phyloP scores from a whole-genome alignment of 2,329 filamentous ascomycete species.

The Sordariomycetes sp. region DNA sequence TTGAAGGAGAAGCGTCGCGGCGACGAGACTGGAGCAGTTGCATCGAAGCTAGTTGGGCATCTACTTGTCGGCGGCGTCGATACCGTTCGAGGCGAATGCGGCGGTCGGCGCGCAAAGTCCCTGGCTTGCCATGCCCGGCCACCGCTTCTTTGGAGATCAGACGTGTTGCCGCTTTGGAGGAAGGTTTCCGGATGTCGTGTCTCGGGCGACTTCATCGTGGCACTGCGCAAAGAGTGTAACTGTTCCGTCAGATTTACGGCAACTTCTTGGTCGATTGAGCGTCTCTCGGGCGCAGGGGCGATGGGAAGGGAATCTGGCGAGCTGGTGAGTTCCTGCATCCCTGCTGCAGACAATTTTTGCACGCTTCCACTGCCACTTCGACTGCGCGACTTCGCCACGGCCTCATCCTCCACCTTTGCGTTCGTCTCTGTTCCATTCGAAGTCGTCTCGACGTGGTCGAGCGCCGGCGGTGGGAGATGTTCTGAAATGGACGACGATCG shows the following conservation, averaged over 20 bases:
- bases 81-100: conserved; percentile 29
- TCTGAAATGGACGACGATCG: conserved; percentile 20
- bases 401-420: conserved; percentile 3
- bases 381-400: conserved; percentile 7
- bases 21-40: conserved; percentile 16
- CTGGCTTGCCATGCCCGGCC: conserved; percentile 5
- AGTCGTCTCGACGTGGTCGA: no score
- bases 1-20: conserved; percentile 43
- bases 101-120: conserved; percentile 20
- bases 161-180: conserved; percentile 12
- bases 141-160: neutral
- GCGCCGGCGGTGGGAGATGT: conserved; percentile 4
- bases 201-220: conserved; percentile 17
- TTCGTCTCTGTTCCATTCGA: no score
- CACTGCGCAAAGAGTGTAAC: conserved; percentile 18
- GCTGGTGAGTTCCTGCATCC: conserved; percentile 49
- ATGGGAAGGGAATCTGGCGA: conserved; percentile 50
- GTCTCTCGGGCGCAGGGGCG: conserved; percentile 25
- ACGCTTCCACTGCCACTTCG: conserved; percentile 23
- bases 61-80: conserved; percentile 44
- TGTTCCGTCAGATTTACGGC: conserved; percentile 15
- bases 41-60: conserved; percentile 16
- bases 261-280: conserved; percentile 28
- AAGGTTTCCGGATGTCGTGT: conserved; percentile 7
- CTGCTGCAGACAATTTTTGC: conserved; percentile 45